Evolutionary conservation across 1,284 basidiomycete genomes (phyloP).

Genomic region (Blastosporella zonata): DNA sequence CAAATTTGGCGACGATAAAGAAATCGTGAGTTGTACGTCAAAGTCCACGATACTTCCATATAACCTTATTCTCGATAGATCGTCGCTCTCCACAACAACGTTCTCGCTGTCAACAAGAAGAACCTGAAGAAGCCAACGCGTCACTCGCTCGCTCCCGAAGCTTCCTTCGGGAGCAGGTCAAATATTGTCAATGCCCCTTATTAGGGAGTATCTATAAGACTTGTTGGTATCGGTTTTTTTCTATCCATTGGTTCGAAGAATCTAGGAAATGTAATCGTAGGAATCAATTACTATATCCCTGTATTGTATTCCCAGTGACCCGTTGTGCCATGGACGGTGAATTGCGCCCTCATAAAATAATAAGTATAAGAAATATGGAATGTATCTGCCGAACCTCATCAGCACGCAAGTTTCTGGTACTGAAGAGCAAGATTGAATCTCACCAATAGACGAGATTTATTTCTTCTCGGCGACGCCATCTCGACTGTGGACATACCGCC

Average conservation of each 20-base stretch:
- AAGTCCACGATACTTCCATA: constrained; percentile 6
- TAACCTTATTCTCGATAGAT: constrained; percentile 47
- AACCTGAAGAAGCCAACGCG: constrained; percentile 86
- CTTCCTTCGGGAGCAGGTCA: constrained; percentile 47
- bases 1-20: constrained; percentile 92
- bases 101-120: constrained; percentile 92
- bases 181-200: constrained; percentile 72
- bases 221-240: constrained; percentile 12
- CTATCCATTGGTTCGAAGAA: constrained; percentile 4
- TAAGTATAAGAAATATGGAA: not conserved
- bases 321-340: constrained; percentile 1
- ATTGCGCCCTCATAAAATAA: not conserved
- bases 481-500: constrained; percentile 64
- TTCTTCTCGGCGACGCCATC: constrained; percentile 39
- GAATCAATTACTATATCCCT: constrained; percentile 14
- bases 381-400: not conserved
- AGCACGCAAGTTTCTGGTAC: not conserved
- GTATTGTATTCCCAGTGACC: constrained; percentile 12
- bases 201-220: constrained; percentile 32
- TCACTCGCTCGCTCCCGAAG: constrained; percentile 62
- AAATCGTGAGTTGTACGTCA: constrained; percentile 66
- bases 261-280: constrained; percentile 17
- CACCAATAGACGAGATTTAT: constrained; percentile 5
- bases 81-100: constrained; percentile 93
- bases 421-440: not conserved